Conservation (phyloP, 139 green algal species). For the Coelastrella sp. region DNA sequence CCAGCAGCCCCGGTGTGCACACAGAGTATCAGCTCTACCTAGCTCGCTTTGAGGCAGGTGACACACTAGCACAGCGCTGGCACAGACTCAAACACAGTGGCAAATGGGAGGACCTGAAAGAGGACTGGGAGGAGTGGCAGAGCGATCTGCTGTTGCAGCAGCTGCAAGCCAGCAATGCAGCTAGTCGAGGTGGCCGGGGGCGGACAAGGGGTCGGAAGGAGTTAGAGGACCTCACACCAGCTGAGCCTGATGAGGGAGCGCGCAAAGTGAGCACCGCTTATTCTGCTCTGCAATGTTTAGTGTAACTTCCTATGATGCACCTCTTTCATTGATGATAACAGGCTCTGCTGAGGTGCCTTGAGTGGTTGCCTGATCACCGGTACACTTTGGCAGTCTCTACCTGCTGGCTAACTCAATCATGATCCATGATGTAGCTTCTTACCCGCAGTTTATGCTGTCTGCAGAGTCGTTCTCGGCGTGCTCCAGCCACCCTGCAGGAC, state of each 20-base stretch:
- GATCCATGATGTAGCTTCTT: not conserved
- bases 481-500: slow-evolving; percentile 10
- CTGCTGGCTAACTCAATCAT: not conserved
- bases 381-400: not conserved
- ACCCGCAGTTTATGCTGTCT: not conserved
- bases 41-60: not conserved
- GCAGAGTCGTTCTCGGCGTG: slow-evolving; percentile 9
- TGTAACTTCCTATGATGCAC: not conserved
- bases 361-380: not conserved
- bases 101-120: not conserved
- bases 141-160: slow-evolving; percentile 21
- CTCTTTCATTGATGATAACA: not conserved
- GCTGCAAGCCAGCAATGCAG: not conserved
- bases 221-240: not conserved
- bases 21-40: slow-evolving; percentile 36
- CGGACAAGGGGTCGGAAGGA: not conserved
- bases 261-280: slow-evolving; percentile 8
- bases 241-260: not conserved
- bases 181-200: not conserved
- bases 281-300: no score
- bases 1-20: not conserved
- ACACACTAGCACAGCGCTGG: slow-evolving; percentile 34
- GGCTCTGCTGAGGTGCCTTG: not conserved
- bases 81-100: slow-evolving; percentile 1
- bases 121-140: slow-evolving; percentile 41